Conservation (phyloP, 2,329 filamentous ascomycete genomes). For the Blastomyces emzantsi region DNA sequence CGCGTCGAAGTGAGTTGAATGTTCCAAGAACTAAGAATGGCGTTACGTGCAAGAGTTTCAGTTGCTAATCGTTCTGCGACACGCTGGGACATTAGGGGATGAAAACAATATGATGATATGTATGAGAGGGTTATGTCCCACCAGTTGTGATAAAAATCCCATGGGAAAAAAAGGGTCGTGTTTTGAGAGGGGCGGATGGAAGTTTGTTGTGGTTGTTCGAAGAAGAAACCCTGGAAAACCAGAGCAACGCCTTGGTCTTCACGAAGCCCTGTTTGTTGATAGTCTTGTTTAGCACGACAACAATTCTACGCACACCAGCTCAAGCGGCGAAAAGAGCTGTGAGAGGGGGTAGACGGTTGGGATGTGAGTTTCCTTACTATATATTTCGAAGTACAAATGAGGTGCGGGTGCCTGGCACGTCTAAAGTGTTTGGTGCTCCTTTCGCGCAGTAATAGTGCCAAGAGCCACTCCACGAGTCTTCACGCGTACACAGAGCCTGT, state of each 20-base stretch:
- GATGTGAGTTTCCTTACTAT: slow-evolving; percentile 1
- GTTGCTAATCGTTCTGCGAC: slow-evolving; percentile 4
- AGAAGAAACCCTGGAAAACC: not conserved
- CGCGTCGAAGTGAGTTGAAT: slow-evolving; percentile 13
- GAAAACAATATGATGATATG: not conserved
- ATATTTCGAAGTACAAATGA: slow-evolving; percentile 19
- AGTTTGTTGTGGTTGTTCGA: slow-evolving; percentile 5
- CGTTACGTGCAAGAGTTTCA: not conserved
- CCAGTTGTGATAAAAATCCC: slow-evolving; percentile 1
- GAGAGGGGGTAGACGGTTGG: not conserved
- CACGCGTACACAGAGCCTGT: not conserved
- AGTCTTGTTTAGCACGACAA: not conserved
- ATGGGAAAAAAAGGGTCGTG: not conserved
- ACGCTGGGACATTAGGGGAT: not conserved
- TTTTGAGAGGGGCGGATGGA: not conserved
- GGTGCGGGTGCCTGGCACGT: slow-evolving; percentile 26
- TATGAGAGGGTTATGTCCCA: not conserved
- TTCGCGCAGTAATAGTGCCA: slow-evolving; percentile 33
- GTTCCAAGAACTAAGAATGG: not conserved
- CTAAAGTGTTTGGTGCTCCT: slow-evolving; percentile 35
- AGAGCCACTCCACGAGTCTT: slow-evolving; percentile 29
- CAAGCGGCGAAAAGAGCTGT: not conserved
- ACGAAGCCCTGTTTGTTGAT: slow-evolving; percentile 6
- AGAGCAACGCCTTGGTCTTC: slow-evolving; percentile 1
- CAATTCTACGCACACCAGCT: not conserved